Evolutionary conservation across 2,329 filamentous ascomycete genomes (phyloP).

Genomic region (Hymenoscyphus linearis): DNA sequence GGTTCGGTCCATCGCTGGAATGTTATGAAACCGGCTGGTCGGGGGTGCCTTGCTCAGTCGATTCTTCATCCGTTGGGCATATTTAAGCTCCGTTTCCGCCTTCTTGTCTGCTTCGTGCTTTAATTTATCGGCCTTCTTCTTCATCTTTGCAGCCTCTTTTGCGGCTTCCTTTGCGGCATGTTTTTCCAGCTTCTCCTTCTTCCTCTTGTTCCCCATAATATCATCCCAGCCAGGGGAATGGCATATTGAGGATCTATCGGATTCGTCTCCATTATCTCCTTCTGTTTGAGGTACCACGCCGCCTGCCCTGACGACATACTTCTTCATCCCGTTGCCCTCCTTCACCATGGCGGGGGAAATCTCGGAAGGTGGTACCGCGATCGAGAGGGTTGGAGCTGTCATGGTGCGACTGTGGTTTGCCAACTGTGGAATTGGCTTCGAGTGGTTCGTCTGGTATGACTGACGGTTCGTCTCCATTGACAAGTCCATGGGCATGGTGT

Average conservation of each 20-base stretch:
- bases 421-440: conserved; percentile 10
- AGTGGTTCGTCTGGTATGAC: conserved; percentile 5
- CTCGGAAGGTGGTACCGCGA: conserved; percentile 15
- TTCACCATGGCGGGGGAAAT: conserved; percentile 2
- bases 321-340: conserved; percentile 12
- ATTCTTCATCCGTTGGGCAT: conserved; percentile 37
- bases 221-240: conserved; percentile 60
- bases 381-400: conserved; percentile 20
- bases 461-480: background rate
- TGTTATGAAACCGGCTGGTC: conserved; percentile 18
- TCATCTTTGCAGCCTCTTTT: conserved; percentile 38
- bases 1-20: conserved; percentile 15
- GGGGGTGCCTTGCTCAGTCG: conserved; percentile 31
- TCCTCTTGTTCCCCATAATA: conserved; percentile 43
- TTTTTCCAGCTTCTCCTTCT: conserved; percentile 34
- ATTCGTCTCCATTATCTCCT: conserved; percentile 15
- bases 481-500: conserved; percentile 6
- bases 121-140: conserved; percentile 39
- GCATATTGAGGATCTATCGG: conserved; percentile 42
- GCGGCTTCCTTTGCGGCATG: conserved; percentile 33
- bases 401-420: conserved; percentile 18
- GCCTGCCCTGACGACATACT: conserved; percentile 18
- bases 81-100: conserved; percentile 32
- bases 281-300: conserved; percentile 16
- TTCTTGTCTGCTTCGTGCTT: conserved; percentile 32